phyloP scores from a whole-genome alignment of 805 yeast genomes.

The Saccharomycopsis olivae region DNA sequence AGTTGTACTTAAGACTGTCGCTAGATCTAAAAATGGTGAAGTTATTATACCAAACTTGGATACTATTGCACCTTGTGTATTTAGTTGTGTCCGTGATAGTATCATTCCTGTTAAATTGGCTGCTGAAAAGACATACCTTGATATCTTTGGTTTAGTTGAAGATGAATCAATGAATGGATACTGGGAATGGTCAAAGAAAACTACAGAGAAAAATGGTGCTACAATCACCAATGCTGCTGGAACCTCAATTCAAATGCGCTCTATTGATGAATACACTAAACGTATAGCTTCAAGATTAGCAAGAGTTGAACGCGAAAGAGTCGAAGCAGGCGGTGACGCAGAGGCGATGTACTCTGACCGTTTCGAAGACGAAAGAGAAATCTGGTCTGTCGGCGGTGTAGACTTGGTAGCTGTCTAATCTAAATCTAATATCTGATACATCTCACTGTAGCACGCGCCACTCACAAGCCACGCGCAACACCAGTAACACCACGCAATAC shows the following conservation, averaged over 20 bases:
- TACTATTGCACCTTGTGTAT: conserved; percentile 58
- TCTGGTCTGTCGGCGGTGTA: conserved; percentile 79
- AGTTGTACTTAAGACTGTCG: conserved; percentile 64
- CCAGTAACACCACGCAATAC: too few species aligned
- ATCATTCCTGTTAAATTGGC: conserved; percentile 87
- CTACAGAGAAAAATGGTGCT: conserved; percentile 24
- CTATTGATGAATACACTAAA: conserved; percentile 79
- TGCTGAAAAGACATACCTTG: conserved; percentile 81
- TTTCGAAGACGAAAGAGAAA: conserved; percentile 75
- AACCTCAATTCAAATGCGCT: conserved; percentile 47
- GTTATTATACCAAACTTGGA: conserved; percentile 45
- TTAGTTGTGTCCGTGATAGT: conserved; percentile 76
- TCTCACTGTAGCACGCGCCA: too few species aligned
- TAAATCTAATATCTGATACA: too few species aligned
- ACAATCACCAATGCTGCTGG: conserved; percentile 34
- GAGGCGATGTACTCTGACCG: conserved; percentile 79
- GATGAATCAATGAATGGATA: conserved; percentile 46
- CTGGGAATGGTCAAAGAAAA: conserved; percentile 48
- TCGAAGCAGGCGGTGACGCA: conserved; percentile 82
- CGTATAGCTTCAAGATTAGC: conserved; percentile 88
- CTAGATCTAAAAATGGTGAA: conserved; percentile 45
- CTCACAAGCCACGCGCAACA: too few species aligned
- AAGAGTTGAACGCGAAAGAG: conserved; percentile 74
- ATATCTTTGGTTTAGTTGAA: conserved; percentile 61
- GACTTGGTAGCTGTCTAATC: conserved; percentile 26